Percentiles rank a stretch among this genome's conserved stretches.
These are phyloP conservation scores for Umbelopsis sp. DNA, from an alignment of 192 early-diverging fungal genomes.

Conservation along the genomic window DNA sequence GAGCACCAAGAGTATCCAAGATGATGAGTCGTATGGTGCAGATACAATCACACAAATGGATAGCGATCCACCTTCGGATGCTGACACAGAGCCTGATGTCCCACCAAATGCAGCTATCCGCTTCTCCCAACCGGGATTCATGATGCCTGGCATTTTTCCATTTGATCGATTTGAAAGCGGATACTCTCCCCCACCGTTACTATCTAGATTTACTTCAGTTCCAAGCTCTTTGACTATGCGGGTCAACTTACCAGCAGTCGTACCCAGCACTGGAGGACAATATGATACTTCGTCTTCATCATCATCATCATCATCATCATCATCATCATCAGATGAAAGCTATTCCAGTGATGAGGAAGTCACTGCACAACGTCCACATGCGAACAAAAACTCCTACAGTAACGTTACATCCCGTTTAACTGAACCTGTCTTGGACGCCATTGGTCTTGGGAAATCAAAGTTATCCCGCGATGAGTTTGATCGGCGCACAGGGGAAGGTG, in stretches of 20 bases:
- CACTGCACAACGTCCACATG: background rate
- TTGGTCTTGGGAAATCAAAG: background rate
- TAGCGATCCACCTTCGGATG: background rate
- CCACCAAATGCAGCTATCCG: background rate
- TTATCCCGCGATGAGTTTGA: background rate
- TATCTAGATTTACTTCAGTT: background rate
- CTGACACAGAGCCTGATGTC: background rate
- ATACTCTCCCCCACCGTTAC: background rate
- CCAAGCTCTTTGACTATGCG: conserved; percentile 1
- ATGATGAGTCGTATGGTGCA: background rate
- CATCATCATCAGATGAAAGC: conserved; percentile 4
- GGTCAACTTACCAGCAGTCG: background rate
- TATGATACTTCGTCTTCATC: conserved; percentile 2
- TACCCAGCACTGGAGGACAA: background rate
- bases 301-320: too few relatives aligned
- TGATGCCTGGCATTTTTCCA: background rate
- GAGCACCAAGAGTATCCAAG: background rate
- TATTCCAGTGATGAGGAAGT: background rate
- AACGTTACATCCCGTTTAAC: background rate
- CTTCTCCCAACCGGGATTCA: background rate
- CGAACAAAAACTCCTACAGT: background rate
- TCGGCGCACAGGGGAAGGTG: background rate
- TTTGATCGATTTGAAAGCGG: background rate
- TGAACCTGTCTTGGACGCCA: background rate
- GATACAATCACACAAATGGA: background rate